Conservation (phyloP, 352 stramenopile genomes). For the Globisporangium acanthophoron region DNA sequence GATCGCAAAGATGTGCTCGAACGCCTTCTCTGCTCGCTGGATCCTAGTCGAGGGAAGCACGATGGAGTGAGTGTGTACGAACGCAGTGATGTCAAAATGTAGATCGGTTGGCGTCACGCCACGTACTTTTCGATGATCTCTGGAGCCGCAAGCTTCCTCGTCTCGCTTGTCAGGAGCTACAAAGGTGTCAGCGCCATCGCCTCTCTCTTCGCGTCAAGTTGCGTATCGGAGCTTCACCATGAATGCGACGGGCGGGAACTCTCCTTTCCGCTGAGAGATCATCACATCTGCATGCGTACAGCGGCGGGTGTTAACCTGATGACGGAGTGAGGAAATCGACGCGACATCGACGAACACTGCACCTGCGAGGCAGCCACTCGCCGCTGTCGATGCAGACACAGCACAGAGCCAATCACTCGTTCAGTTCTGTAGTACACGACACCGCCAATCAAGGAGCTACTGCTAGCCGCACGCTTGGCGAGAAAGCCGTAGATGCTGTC, state of each 20-base stretch:
- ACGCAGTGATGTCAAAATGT: not conserved
- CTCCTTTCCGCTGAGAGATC: slow-evolving; percentile 66
- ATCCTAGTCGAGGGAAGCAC: slow-evolving; percentile 19
- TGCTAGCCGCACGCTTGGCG: slow-evolving; percentile 25
- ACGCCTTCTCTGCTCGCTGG: slow-evolving; percentile 52
- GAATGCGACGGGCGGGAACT: slow-evolving; percentile 65
- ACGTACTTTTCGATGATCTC: slow-evolving; percentile 40
- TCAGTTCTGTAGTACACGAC: not conserved
- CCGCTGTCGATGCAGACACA: not conserved
- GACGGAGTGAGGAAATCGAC: not conserved
- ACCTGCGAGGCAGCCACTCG: not conserved
- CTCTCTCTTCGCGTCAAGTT: not conserved
- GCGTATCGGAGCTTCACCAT: slow-evolving; percentile 28
- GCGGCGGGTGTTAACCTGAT: not conserved
- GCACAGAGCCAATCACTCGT: not conserved
- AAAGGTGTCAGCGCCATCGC: not conserved
- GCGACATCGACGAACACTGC: not conserved
- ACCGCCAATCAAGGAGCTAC: not conserved
- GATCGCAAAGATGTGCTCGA: slow-evolving; percentile 50
- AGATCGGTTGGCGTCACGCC: not conserved
- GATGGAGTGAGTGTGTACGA: not conserved
- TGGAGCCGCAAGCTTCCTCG: slow-evolving; percentile 32
- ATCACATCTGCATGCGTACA: slow-evolving; percentile 45
- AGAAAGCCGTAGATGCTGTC: slow-evolving; percentile 44
- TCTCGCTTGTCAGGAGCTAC: slow-evolving; percentile 13